phyloP scores from a whole-genome alignment of 176 grass and related monocot species.

The Hordeum vulgare region DNA sequence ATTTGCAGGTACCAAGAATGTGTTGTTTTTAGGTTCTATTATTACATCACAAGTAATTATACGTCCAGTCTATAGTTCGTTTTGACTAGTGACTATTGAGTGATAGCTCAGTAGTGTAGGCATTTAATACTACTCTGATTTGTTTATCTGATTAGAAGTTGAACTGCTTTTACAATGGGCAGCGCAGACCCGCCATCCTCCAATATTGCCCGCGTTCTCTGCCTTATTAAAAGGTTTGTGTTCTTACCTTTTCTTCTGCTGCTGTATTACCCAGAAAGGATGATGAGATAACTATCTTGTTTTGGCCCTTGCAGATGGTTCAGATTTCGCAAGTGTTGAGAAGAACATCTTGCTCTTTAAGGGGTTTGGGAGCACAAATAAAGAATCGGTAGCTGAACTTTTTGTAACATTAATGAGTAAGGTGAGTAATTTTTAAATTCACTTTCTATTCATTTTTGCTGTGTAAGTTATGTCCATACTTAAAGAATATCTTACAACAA shows the following conservation, averaged over 20 bases:
- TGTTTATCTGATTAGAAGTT: neutral
- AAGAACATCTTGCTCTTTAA: constrained; percentile 37
- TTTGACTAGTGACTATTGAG: neutral
- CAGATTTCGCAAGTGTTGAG: constrained; percentile 38
- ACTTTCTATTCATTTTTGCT: neutral
- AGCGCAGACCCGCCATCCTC: constrained; percentile 69
- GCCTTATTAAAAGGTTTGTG: constrained; percentile 61
- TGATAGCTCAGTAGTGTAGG: neutral
- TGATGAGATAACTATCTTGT: neutral
- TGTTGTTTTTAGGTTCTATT: constrained; percentile 12
- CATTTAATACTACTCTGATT: neutral
- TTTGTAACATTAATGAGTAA: constrained; percentile 74
- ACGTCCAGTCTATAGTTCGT: neutral
- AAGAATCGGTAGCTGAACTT: constrained; percentile 72
- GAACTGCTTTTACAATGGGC: constrained; percentile 30
- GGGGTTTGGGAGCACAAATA: constrained; percentile 67
- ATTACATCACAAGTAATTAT: neutral
- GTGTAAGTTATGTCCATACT: neutral
- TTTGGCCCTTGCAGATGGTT: constrained; percentile 47
- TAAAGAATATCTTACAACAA: neutral
- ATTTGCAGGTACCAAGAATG: constrained; percentile 68
- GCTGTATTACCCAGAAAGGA: neutral
- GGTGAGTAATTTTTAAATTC: constrained; percentile 29
- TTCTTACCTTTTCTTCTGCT: neutral
- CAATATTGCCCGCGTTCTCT: constrained; percentile 79